Base-by-base conservation (phyloP, 441 rosid genomes). In the Erysimum pusillum region DNA sequence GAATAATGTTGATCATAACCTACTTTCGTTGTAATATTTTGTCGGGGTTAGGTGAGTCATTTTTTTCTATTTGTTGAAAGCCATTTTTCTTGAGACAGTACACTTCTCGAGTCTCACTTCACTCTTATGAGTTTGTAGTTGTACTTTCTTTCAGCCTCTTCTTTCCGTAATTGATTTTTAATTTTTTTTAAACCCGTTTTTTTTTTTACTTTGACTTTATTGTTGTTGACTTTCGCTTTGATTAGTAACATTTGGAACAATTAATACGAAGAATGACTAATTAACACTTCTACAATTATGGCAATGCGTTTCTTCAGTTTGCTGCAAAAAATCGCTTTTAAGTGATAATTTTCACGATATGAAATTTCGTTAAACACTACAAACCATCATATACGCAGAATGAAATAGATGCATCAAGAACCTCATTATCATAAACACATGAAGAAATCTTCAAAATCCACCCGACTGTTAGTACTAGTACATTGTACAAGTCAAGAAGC, bases 21-120 rank as follows among this genome's bases (percentile, higher is more conserved):
- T 57, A 48, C 44, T 71, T 71, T 18, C 63, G 12, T 77, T 77
- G 80, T 77, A 77, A 71, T 46, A 70, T 71, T 31, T 22, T 35
- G 56, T 38, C 14, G 10, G 10, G 48, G 0, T 15, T 69, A 69
- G 71, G 8, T 13, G 39, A 52, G 42, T 60, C 61, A 31, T 41
- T 67, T 46, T 67, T 73, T 42, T 63, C 60, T 6, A 38, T 22
- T 73, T 20, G 32, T 73, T 63, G 28, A n/a, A 56, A 74, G 22
- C 60, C 67, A 74, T 58, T 66, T 45, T 67, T 74, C 70, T 63
- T 25, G 32, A 22, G 61, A n/a, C n/a, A n/a, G n/a, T n/a, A n/a
- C n/a, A n/a, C n/a, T n/a, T n/a, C n/a, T n/a, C n/a, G n/a, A n/a
- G 9, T 14, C 18, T 5, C 15, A 3, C 17, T 62, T 32, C 20